phyloP scores from a whole-genome alignment of 1,139 yeast genomes.

The Blastobotrys petasosporus region DNA sequence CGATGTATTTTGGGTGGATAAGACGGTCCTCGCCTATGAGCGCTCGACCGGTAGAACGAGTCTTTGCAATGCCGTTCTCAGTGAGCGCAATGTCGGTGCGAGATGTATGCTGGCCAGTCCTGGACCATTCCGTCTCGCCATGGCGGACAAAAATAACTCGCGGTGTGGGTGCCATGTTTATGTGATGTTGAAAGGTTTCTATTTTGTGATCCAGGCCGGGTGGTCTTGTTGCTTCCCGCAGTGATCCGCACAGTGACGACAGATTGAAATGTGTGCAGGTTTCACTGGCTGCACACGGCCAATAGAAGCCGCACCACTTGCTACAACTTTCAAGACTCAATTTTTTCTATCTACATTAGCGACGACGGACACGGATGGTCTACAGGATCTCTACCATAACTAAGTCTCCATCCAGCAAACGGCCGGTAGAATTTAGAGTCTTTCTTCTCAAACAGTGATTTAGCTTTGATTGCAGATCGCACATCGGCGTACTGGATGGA shows the following conservation, averaged over 20 bases:
- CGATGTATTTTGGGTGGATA: conserved; percentile 58
- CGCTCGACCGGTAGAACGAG: conserved; percentile 64
- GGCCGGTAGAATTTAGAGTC: conserved; percentile 35
- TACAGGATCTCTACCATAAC: conserved; percentile 65
- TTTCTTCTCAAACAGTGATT: conserved; percentile 39
- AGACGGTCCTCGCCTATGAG: conserved; percentile 57
- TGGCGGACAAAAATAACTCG: conserved; percentile 78
- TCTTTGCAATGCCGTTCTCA: conserved; percentile 67
- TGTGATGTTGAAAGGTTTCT: conserved; percentile 4
- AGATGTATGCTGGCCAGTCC: conserved; percentile 87
- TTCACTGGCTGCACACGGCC: conserved; percentile 2
- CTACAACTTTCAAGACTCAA: too few species aligned
- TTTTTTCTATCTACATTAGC: neutral
- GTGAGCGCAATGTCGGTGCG: conserved; percentile 76
- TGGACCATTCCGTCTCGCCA: conserved; percentile 93
- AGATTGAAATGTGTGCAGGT: neutral
- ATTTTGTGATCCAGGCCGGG: neutral
- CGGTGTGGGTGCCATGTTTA: conserved; percentile 43
- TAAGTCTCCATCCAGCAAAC: conserved; percentile 55
- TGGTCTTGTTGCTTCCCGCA: neutral
- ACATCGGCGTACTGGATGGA: conserved; percentile 60
- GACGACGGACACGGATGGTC: conserved; percentile 44
- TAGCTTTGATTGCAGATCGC: conserved; percentile 58
- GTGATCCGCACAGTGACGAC: neutral
- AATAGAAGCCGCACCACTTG: neutral